phyloP scores from a whole-genome alignment of 2,329 filamentous ascomycete species.

The Diaporthe amygdali region DNA sequence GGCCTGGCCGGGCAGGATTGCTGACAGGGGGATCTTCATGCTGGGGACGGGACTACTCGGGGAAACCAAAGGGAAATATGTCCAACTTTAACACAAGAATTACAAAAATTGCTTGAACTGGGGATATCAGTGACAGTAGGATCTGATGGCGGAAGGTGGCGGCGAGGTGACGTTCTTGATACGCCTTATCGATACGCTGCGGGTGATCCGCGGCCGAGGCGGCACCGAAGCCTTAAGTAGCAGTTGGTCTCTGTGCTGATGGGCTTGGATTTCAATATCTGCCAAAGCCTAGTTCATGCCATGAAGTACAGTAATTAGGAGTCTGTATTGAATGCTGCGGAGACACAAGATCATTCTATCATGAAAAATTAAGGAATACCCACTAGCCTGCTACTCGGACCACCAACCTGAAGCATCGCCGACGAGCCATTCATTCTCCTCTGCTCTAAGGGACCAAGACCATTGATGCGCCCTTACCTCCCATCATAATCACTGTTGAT shows the following conservation, averaged over 20 bases:
- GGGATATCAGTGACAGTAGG: neutral
- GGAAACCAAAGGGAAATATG: too few species aligned
- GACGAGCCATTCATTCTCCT: neutral
- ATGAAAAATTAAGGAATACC: neutral
- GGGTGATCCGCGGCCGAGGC: conserved; percentile 8
- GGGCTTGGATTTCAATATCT: neutral
- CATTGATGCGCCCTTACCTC: neutral
- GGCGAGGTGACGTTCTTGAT: conserved; percentile 24
- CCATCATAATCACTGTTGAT: neutral
- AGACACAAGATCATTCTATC: neutral
- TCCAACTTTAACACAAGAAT: neutral
- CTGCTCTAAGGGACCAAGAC: neutral
- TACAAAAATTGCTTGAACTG: neutral
- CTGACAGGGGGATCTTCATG: conserved; percentile 22
- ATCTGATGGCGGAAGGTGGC: neutral
- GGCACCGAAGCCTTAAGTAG: conserved; percentile 2
- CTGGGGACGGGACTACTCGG: neutral
- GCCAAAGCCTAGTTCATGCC: too few species aligned
- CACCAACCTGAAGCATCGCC: neutral
- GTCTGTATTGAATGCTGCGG: neutral
- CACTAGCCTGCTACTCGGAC: neutral
- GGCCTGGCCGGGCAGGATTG: conserved; percentile 11
- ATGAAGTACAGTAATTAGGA: neutral
- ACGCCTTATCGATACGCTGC: conserved; percentile 21
- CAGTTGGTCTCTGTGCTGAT: neutral